Evolutionary conservation across 2,329 filamentous ascomycete genomes (phyloP).

Genomic region (Xylaria sp.): DNA sequence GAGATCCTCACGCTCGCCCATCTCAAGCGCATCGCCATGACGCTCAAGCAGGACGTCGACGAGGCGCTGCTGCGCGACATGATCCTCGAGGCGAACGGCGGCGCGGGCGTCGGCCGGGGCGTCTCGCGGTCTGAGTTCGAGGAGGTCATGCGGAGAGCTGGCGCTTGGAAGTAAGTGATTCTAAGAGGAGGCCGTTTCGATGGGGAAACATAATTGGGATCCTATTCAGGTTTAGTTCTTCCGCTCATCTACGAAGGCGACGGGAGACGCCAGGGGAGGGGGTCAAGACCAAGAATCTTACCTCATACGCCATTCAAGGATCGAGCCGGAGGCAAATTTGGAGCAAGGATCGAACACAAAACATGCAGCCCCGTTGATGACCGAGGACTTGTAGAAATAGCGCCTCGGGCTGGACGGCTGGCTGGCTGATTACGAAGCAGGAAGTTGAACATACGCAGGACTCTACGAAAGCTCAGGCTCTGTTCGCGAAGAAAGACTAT

Average conservation of each 20-base stretch:
- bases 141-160: conserved; percentile 84
- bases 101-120: conserved; percentile 74
- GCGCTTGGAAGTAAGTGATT: conserved; percentile 76
- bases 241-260: background rate
- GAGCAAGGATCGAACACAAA: background rate
- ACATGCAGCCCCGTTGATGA: background rate
- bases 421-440: background rate
- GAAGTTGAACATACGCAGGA: background rate
- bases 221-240: background rate
- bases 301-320: background rate
- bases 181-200: background rate
- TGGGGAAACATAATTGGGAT: background rate
- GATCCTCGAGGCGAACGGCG: conserved; percentile 93
- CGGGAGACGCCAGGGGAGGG: background rate
- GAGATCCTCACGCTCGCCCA: conserved; percentile 81
- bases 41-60: conserved; percentile 84
- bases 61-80: conserved; percentile 91
- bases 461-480: background rate
- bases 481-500: background rate
- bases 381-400: background rate
- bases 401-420: background rate
- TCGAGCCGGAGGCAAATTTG: background rate
- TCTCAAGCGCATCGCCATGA: conserved; percentile 79
- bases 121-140: conserved; percentile 86
- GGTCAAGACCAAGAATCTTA: background rate